phyloP scores from a whole-genome alignment of 2,329 filamentous ascomycete genomes.

The Orbilia oligospora region DNA sequence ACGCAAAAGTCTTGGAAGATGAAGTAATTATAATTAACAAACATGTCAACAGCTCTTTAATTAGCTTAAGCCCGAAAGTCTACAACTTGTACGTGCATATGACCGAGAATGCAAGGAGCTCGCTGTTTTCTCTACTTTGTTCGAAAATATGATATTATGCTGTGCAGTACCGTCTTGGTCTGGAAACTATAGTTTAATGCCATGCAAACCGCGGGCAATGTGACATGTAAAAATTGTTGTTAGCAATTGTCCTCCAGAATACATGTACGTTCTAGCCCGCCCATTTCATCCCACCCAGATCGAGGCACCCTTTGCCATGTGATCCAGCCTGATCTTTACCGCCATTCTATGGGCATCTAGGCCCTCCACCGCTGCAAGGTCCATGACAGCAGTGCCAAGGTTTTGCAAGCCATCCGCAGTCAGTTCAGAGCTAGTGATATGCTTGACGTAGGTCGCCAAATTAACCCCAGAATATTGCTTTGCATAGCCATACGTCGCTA shows the following conservation, averaged over 20 bases:
- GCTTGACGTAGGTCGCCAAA: constrained; percentile 94
- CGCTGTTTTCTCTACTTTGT: not conserved
- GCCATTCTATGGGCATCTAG: constrained; percentile 90
- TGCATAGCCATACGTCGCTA: constrained; percentile 96
- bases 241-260: not conserved
- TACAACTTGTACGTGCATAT: not conserved
- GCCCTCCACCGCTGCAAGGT: constrained; percentile 92
- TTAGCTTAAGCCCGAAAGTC: not conserved
- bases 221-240: constrained; percentile 16
- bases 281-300: not conserved
- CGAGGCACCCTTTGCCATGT: constrained; percentile 63
- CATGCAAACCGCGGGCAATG: constrained; percentile 18
- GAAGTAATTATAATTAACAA: not conserved
- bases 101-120: constrained; percentile 28
- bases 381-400: constrained; percentile 91
- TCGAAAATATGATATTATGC: constrained; percentile 22
- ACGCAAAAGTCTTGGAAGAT: constrained; percentile 40
- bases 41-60: constrained; percentile 7
- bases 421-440: constrained; percentile 94
- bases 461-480: constrained; percentile 99
- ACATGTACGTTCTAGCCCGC: constrained; percentile 2
- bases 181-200: not conserved
- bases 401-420: constrained; percentile 87
- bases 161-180: not conserved
- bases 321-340: constrained; percentile 76